phyloP scores from a whole-genome alignment of 2,329 filamentous ascomycete genomes.

The Cryphonectria nitschkei region DNA sequence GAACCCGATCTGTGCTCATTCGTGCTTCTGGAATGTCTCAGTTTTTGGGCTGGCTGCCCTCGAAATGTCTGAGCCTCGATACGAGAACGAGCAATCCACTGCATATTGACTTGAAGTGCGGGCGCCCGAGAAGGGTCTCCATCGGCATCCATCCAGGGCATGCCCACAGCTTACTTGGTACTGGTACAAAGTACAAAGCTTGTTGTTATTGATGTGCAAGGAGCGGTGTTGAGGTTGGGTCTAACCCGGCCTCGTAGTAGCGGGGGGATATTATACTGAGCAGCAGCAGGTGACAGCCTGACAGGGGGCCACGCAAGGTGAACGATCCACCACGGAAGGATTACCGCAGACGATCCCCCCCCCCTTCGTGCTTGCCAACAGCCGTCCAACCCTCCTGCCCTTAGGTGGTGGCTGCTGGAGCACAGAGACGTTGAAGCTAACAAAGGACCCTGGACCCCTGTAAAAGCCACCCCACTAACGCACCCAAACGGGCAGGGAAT shows the following conservation, averaged over 20 bases:
- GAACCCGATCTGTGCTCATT: no score
- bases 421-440: conserved; percentile 1
- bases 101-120: no score
- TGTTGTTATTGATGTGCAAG: no score
- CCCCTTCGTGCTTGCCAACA: background rate
- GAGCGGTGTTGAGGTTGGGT: conserved; percentile 1
- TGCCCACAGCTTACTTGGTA: background rate
- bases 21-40: background rate
- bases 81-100: background rate
- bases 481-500: background rate
- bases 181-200: background rate
- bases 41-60: background rate
- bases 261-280: background rate
- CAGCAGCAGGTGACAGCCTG: background rate
- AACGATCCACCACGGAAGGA: background rate
- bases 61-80: background rate
- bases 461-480: background rate
- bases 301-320: background rate
- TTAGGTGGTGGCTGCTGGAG: background rate
- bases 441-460: background rate
- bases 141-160: background rate
- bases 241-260: background rate
- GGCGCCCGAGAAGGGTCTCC: background rate
- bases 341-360: background rate
- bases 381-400: no score